Percentiles rank a stretch among this genome's conserved stretches.
phyloP scores from a whole-genome alignment of 495 filamentous ascomycete genomes.

The Paragyromitra xinjiangensis region DNA sequence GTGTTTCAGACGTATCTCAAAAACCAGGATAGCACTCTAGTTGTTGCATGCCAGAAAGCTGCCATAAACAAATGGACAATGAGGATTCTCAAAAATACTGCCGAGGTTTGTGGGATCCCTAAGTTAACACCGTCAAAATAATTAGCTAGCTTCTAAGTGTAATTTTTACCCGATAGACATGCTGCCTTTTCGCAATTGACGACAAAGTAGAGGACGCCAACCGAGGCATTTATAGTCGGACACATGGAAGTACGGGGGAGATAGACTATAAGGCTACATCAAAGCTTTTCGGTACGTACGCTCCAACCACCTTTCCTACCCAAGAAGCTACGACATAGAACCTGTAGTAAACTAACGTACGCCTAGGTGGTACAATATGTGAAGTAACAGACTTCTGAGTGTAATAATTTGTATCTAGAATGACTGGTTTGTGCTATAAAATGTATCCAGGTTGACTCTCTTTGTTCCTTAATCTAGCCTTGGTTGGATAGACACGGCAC shows the following conservation, averaged over 20 bases:
- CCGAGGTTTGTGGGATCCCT: conserved; percentile 12
- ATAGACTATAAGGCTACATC: background rate
- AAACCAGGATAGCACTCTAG: conserved; percentile 8
- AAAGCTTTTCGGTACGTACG: conserved; percentile 9
- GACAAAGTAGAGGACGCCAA: background rate
- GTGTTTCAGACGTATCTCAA: conserved; percentile 13
- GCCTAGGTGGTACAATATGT: conserved; percentile 15
- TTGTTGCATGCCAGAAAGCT: conserved; percentile 21
- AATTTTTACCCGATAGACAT: conserved; percentile 18
- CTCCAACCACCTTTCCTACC: background rate
- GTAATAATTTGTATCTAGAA: background rate
- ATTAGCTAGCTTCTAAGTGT: background rate
- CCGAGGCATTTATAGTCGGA: background rate
- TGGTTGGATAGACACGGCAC: background rate
- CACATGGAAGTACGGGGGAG: background rate
- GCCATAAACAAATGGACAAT: conserved; percentile 22
- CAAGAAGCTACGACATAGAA: background rate
- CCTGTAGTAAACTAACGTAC: background rate
- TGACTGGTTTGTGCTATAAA: background rate
- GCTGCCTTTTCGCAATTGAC: conserved; percentile 23
- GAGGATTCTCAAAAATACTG: conserved; percentile 16
- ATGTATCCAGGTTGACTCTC: background rate
- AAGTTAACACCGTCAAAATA: background rate
- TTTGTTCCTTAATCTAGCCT: background rate
- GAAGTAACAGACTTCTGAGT: conserved; percentile 7